Evolutionary conservation across 177 flowering plant species (phyloP).

Genomic region (Tripterygium wilfordii): DNA sequence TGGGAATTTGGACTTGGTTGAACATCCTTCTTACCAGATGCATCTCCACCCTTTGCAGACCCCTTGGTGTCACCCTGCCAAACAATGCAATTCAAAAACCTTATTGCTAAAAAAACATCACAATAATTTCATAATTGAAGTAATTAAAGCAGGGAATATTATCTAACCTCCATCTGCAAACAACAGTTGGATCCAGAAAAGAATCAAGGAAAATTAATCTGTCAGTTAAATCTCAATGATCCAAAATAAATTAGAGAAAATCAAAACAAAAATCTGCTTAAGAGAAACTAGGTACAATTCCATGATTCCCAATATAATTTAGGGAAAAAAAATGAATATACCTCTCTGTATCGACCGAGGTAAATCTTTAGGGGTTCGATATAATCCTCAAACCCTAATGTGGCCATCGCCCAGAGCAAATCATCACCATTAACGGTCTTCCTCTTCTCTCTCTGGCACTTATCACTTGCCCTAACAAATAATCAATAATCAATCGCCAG

Average conservation of each 20-base stretch:
- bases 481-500: not conserved
- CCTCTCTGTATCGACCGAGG: slow-evolving; percentile 56
- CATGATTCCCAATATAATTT: no score
- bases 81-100: not conserved
- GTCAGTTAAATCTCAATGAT: slow-evolving; percentile 1
- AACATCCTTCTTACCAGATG: slow-evolving; percentile 43
- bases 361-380: slow-evolving; percentile 35
- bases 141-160: not conserved
- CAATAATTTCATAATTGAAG: no score
- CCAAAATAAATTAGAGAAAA: no score
- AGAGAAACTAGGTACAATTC: no score
- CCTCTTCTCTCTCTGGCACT: slow-evolving; percentile 78
- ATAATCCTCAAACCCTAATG: slow-evolving; percentile 38
- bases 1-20: slow-evolving; percentile 38
- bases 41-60: slow-evolving; percentile 59
- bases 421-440: slow-evolving; percentile 85
- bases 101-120: no score
- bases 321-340: slow-evolving; percentile 7
- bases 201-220: not conserved
- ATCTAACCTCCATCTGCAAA: slow-evolving; percentile 66
- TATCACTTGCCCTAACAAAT: slow-evolving; percentile 45
- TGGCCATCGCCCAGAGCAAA: slow-evolving; percentile 75
- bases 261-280: no score
- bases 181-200: slow-evolving; percentile 7
- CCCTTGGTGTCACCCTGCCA: slow-evolving; percentile 74